Conservation (phyloP, 208 protist genomes). For the Leptomonas pyrrhocoris region DNA sequence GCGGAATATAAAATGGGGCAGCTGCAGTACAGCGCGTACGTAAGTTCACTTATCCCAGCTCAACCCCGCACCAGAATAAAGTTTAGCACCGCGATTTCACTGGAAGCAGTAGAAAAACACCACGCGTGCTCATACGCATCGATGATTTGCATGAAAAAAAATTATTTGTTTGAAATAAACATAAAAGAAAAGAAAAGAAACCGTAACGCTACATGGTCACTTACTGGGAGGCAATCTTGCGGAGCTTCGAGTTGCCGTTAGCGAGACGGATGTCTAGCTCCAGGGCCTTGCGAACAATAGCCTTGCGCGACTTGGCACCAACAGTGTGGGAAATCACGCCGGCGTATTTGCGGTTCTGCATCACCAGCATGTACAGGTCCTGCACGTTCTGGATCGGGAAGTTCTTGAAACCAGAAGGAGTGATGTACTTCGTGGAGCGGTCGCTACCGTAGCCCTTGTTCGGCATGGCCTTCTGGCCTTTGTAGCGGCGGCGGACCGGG, state of each 20-base stretch:
- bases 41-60: too few species aligned
- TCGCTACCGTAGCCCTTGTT: slow-evolving; percentile 99
- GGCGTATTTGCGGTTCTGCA: slow-evolving; percentile 99
- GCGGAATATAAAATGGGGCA: too few species aligned
- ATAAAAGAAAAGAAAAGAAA: slow-evolving; percentile 14
- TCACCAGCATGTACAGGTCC: slow-evolving; percentile 99
- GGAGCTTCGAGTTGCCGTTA: slow-evolving; percentile 96
- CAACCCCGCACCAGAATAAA: too few species aligned
- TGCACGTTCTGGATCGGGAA: slow-evolving; percentile 95
- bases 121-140: background rate
- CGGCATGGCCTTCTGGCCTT: slow-evolving; percentile 96
- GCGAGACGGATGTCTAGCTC: slow-evolving; percentile 98
- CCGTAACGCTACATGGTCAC: slow-evolving; percentile 18
- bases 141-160: background rate
- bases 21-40: too few species aligned
- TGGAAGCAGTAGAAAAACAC: too few species aligned
- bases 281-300: slow-evolving; percentile 97
- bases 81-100: too few species aligned
- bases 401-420: slow-evolving; percentile 97
- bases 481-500: slow-evolving; percentile 96
- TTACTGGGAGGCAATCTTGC: slow-evolving; percentile 73
- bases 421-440: slow-evolving; percentile 96
- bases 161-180: slow-evolving; percentile 6
- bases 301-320: slow-evolving; percentile 93
- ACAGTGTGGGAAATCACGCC: slow-evolving; percentile 97